A percentile compares a stretch with the other conserved stretches of the same genome.
Conservation (phyloP, 768 basidiomycete species). For the Leccinum uliginosum region DNA sequence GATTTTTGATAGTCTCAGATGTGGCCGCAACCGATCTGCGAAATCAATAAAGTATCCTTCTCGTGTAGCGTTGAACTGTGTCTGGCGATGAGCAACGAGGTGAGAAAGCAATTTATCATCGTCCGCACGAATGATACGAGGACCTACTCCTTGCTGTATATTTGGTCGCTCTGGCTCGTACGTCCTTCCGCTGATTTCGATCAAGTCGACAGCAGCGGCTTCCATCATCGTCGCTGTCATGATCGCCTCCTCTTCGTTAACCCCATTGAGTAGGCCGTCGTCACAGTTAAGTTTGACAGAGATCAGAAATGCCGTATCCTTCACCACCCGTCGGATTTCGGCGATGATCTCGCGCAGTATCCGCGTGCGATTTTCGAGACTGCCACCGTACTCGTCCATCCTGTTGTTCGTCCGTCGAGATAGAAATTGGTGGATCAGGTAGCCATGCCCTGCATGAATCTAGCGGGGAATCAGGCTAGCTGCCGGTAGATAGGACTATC, state of each 20-base stretch:
- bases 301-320: conserved; percentile 25
- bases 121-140: not conserved
- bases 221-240: conserved; percentile 32
- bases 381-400: conserved; percentile 56
- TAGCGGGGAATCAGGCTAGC: conserved; percentile 4
- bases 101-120: not conserved
- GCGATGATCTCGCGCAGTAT: conserved; percentile 45
- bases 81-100: conserved; percentile 4
- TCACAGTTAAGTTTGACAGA: conserved; percentile 34
- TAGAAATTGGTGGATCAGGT: conserved; percentile 46
- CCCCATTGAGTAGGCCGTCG: conserved; percentile 27
- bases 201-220: conserved; percentile 33
- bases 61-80: conserved; percentile 7
- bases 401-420: conserved; percentile 42
- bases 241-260: conserved; percentile 31
- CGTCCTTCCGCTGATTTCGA: conserved; percentile 39
- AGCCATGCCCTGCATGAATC: conserved; percentile 44
- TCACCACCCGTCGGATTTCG: conserved; percentile 39
- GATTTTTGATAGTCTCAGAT: conserved; percentile 23
- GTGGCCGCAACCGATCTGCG: conserved; percentile 24
- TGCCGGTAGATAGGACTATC: not conserved
- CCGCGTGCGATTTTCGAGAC: conserved; percentile 45
- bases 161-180: conserved; percentile 26
- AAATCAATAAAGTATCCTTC: conserved; percentile 32
- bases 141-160: conserved; percentile 9